phyloP scores from a whole-genome alignment of 2,329 filamentous ascomycete species.

The Phyllosticta citribraziliensis region DNA sequence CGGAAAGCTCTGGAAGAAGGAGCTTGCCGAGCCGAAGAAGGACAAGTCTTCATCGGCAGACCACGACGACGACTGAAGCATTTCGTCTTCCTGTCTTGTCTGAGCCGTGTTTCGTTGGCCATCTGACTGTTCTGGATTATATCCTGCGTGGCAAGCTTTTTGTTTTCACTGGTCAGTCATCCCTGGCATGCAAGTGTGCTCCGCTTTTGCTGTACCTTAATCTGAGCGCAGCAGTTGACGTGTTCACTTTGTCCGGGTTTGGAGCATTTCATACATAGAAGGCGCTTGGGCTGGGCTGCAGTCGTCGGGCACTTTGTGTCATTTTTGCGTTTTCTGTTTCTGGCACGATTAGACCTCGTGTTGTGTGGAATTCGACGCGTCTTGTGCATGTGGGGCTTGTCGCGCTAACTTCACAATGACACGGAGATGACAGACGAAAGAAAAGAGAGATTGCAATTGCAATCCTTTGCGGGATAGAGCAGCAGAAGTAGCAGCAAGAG shows the following conservation, averaged over 20 bases:
- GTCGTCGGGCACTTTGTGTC: background rate
- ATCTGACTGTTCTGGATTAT: background rate
- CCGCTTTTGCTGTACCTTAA: background rate
- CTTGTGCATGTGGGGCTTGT: too few relatives aligned
- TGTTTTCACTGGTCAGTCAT: background rate
- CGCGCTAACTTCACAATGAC: too few relatives aligned
- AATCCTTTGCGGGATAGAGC: too few relatives aligned
- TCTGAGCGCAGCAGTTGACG: background rate
- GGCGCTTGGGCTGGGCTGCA: background rate
- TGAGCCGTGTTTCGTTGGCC: background rate
- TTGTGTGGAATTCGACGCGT: background rate
- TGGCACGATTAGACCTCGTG: background rate
- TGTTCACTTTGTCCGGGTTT: background rate
- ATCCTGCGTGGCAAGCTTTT: background rate
- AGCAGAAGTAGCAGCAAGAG: too few relatives aligned
- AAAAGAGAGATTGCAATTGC: too few relatives aligned
- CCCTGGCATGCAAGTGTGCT: background rate
- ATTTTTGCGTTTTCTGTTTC: background rate
- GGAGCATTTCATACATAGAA: background rate
- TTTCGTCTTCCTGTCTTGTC: background rate
- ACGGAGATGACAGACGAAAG: too few relatives aligned
- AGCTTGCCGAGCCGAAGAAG: slow-evolving; percentile 47
- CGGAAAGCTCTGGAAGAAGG: slow-evolving; percentile 61
- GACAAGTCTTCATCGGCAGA: slow-evolving; percentile 25
- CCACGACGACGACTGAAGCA: background rate